Evolutionary conservation across 1,284 basidiomycete genomes (phyloP).

Genomic region (Papiliotrema nemorosa): DNA sequence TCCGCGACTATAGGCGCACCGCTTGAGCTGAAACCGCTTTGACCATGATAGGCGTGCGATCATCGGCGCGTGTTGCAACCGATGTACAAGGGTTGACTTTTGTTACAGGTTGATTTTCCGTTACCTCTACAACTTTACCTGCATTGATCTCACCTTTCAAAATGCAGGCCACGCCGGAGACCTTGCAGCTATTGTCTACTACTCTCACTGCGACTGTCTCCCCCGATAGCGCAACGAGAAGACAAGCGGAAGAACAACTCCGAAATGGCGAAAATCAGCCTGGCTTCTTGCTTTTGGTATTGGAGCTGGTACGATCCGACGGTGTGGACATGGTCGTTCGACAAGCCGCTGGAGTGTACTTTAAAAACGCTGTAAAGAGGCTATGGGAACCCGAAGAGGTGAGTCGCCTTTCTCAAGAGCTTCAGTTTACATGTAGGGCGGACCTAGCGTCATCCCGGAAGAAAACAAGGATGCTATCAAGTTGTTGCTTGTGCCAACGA

Average conservation of each 20-base stretch:
- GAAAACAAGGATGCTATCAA: slow-evolving; percentile 53
- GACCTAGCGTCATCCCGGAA: slow-evolving; percentile 8
- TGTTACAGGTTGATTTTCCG: no score
- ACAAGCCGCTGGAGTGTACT: slow-evolving; percentile 76
- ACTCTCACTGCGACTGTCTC: slow-evolving; percentile 54
- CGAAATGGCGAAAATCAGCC: slow-evolving; percentile 63
- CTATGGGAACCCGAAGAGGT: slow-evolving; percentile 76
- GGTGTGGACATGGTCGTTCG: slow-evolving; percentile 56
- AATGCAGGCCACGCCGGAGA: slow-evolving; percentile 43
- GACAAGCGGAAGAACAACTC: slow-evolving; percentile 75
- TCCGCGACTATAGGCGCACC: no score
- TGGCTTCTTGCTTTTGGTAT: slow-evolving; percentile 76
- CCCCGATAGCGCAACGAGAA: slow-evolving; percentile 66
- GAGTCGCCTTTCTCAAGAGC: slow-evolving; percentile 27
- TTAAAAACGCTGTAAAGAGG: slow-evolving; percentile 80
- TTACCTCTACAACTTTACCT: no score
- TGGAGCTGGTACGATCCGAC: slow-evolving; percentile 64
- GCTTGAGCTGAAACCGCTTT: no score
- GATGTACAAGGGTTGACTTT: no score
- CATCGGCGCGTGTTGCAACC: no score
- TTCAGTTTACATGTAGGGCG: not conserved
- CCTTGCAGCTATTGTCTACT: slow-evolving; percentile 36
- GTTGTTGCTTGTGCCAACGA: slow-evolving; percentile 53
- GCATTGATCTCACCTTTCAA: no score
- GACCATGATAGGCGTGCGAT: no score